Conservation (phyloP, 2,329 filamentous ascomycete genomes). For the Exophiala spinifera region DNA sequence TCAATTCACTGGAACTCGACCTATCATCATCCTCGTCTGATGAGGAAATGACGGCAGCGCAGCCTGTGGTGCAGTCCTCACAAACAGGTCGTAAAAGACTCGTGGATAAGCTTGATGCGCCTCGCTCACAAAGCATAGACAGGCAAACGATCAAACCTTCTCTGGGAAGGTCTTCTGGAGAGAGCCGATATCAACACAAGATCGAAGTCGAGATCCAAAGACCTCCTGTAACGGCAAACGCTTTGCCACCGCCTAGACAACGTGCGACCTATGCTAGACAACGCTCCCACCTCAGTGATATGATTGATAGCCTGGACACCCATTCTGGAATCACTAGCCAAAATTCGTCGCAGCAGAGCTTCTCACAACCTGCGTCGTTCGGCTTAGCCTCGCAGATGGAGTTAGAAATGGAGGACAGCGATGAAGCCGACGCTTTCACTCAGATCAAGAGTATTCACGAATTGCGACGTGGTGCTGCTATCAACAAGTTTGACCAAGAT, state of each 20-base stretch:
- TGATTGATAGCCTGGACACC: slow-evolving; percentile 35
- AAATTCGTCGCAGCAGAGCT: slow-evolving; percentile 16
- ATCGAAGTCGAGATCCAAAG: slow-evolving; percentile 1
- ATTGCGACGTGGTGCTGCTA: slow-evolving; percentile 57
- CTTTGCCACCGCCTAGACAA: slow-evolving; percentile 5
- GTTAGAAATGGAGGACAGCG: slow-evolving; percentile 42
- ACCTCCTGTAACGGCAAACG: not conserved
- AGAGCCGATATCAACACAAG: not conserved
- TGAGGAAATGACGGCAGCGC: slow-evolving; percentile 14
- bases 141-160: not conserved
- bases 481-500: slow-evolving; percentile 55
- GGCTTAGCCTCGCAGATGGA: slow-evolving; percentile 20
- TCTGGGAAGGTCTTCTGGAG: slow-evolving; percentile 1
- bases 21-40: slow-evolving; percentile 7
- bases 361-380: slow-evolving; percentile 14
- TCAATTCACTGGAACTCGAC: not conserved
- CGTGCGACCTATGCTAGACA: slow-evolving; percentile 55
- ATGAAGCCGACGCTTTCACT: slow-evolving; percentile 38
- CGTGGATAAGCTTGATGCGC: slow-evolving; percentile 25
- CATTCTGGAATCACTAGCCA: slow-evolving; percentile 17
- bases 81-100: slow-evolving; percentile 15
- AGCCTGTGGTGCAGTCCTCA: not conserved
- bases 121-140: slow-evolving; percentile 8
- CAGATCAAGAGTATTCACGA: slow-evolving; percentile 60
- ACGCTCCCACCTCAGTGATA: slow-evolving; percentile 58